Evolutionary conservation across 306 rosid genomes (phyloP).

Genomic region (Prunus padus): DNA sequence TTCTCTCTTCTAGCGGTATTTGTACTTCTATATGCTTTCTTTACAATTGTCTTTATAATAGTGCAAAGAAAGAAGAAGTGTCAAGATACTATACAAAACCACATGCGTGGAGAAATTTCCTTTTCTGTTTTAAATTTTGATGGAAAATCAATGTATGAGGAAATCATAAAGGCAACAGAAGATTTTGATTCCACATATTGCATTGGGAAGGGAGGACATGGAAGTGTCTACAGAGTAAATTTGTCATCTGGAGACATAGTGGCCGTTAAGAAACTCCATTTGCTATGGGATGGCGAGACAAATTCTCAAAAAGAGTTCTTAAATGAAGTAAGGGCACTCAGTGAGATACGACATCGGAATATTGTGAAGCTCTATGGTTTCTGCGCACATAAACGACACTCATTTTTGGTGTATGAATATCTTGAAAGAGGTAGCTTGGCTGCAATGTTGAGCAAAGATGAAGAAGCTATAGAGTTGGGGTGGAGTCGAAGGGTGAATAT

Average conservation of each 20-base stretch:
- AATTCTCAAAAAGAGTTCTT: not conserved
- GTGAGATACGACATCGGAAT: slow-evolving; percentile 15
- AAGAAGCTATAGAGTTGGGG: slow-evolving; percentile 8
- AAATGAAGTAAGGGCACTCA: slow-evolving; percentile 7
- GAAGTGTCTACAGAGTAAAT: slow-evolving; percentile 16
- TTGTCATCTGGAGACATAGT: not conserved
- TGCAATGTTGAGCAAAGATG: not conserved
- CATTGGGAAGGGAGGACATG: slow-evolving; percentile 14
- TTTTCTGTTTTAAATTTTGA: not conserved
- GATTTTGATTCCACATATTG: slow-evolving; percentile 12
- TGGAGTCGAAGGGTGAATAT: slow-evolving; percentile 16
- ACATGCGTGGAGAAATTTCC: not conserved
- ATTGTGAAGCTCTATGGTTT: slow-evolving; percentile 21
- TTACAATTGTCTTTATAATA: not conserved
- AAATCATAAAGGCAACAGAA: slow-evolving; percentile 12
- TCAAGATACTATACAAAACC: not conserved
- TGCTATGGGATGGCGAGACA: not conserved
- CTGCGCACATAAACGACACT: not conserved
- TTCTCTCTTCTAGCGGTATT: slow-evolving; percentile 12
- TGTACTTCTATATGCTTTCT: not conserved
- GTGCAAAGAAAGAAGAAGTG: not conserved
- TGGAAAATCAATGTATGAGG: slow-evolving; percentile 1
- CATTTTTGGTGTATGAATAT: slow-evolving; percentile 15
- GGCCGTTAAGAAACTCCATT: slow-evolving; percentile 19
- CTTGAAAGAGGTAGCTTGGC: slow-evolving; percentile 19